Evolutionary conservation across 805 yeast species (phyloP), one percentile per base, ranked within the genome.

Genomic region (Wickerhamomyces alni): DNA sequence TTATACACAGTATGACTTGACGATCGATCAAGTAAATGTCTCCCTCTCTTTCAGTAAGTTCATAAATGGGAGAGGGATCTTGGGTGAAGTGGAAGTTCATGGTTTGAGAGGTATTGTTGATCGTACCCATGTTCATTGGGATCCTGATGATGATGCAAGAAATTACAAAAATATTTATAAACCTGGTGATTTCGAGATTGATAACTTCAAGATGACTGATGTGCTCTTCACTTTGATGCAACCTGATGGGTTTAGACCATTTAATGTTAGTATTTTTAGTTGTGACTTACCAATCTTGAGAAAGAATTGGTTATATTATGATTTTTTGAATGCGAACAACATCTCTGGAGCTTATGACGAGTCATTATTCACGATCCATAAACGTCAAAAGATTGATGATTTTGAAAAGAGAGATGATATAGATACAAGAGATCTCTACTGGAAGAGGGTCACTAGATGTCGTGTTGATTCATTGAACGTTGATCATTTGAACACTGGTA

Each of bases 61-160:
- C 94, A 65, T 93, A 38, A 82, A 85, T 50, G 98, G 98, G 0
- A 73, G 73, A 38, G 99, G 99, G 0, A 82, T 93, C 15, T 63
- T 93, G 16, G 82, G 86, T 44, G 88, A 80, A 36, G 75, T 87
- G 43, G 85, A 85, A 36, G 69, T 91, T 32, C 77, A 76, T 49
- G 98, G 99, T 0, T 63, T 93, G 37, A 70, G 99, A 42, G 99
- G 99, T 2, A 84, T 89, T 1, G 82, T 91, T 12, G 99, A 93
- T 59, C 72, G 99, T 47, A 78, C 94, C 0, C 91, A 84, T 58
- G 93, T 93, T 16, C 64, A 63, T 39, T 88, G 95, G 95, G 77
- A 76, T 41, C 80, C 82, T 4, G 75, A 80, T 35, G 95, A 86
- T 55, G 89, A 82, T 51, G 89, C 98, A 2, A 73, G 87, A 21